Conservation (phyloP, 2,329 filamentous ascomycete species). For the Pseudogymnoascus sp. region DNA sequence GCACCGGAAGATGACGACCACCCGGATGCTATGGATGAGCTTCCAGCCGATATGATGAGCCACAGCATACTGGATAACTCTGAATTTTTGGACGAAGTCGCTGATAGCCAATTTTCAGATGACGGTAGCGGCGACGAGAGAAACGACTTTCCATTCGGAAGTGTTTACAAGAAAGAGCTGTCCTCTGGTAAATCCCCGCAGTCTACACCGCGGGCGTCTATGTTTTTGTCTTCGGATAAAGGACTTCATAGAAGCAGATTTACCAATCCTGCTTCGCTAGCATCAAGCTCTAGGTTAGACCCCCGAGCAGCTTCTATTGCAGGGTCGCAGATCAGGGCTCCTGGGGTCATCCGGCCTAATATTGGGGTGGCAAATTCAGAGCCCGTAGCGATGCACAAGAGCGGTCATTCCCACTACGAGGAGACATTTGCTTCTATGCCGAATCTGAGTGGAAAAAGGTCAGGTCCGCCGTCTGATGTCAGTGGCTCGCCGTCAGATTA, state of each 20-base stretch:
- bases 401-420: not conserved
- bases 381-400: not conserved
- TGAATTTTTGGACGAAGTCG: conserved; percentile 26
- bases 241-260: not conserved
- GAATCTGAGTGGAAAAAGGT: not conserved
- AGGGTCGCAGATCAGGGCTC: not conserved
- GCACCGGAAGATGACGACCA: conserved; percentile 26
- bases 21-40: conserved; percentile 20
- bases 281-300: not conserved
- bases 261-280: not conserved
- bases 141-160: not conserved
- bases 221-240: conserved; percentile 20
- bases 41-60: conserved; percentile 16
- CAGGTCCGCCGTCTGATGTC: not conserved
- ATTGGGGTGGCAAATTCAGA: not conserved
- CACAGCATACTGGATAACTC: conserved; percentile 26
- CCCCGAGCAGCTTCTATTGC: not conserved
- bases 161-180: conserved; percentile 27
- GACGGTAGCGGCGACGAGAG: conserved; percentile 27
- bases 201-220: conserved; percentile 48
- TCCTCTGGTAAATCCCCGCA: conserved; percentile 25
- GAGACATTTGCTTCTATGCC: not conserved
- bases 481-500: conserved; percentile 11
- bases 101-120: conserved; percentile 24
- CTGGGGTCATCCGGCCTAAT: not conserved